Conservation (phyloP, 768 basidiomycete genomes). For the Steccherinum ochraceum region DNA sequence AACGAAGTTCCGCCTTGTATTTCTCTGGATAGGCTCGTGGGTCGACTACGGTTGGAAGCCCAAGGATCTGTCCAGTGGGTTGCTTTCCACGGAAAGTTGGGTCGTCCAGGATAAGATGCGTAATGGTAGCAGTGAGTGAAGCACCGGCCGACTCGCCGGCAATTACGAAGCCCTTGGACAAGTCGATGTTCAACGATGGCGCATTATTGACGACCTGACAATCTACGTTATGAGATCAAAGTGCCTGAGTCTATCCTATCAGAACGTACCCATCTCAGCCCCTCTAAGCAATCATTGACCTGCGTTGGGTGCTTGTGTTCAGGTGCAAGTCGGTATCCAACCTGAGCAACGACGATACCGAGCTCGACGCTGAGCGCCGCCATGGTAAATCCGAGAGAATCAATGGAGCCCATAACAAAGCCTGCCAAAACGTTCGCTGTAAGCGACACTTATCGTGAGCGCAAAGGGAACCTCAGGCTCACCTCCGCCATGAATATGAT, state of each 20-base stretch:
- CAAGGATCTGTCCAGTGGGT: constrained; percentile 21
- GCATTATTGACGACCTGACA: too few species aligned
- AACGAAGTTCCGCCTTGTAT: neutral
- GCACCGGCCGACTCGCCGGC: constrained; percentile 18
- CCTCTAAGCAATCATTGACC: constrained; percentile 17
- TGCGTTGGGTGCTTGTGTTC: constrained; percentile 19
- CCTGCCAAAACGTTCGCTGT: constrained; percentile 1
- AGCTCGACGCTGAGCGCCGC: constrained; percentile 11
- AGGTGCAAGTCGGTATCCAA: constrained; percentile 19
- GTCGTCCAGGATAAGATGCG: constrained; percentile 17
- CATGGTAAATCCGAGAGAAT: constrained; percentile 16
- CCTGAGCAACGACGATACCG: constrained; percentile 15
- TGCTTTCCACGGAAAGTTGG: constrained; percentile 10
- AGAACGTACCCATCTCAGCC: constrained; percentile 21
- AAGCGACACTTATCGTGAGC: too few species aligned
- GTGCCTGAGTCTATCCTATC: too few species aligned
- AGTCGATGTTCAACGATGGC: constrained; percentile 5
- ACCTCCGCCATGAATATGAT: constrained; percentile 13
- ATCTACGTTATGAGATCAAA: too few species aligned
- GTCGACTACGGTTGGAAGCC: constrained; percentile 14
- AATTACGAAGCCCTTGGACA: constrained; percentile 16
- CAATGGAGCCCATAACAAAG: constrained; percentile 4
- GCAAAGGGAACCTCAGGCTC: too few species aligned
- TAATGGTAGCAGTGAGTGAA: constrained; percentile 14
- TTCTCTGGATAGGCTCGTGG: constrained; percentile 13